Conservation (phyloP, 208 protist species). For the Leptomonas pyrrhocoris region DNA sequence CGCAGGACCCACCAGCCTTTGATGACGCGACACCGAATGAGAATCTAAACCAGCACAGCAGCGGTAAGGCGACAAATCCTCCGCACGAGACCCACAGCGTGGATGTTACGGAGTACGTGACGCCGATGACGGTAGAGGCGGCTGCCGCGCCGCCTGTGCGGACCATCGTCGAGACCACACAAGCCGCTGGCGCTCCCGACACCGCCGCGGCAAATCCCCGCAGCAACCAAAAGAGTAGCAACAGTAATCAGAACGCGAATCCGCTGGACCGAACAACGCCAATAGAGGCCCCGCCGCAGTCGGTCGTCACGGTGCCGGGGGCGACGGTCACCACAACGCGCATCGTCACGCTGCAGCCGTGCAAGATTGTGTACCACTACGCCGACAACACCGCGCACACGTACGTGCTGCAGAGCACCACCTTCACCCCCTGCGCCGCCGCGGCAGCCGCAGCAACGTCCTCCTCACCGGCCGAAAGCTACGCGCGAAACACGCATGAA, state of each 20-base stretch:
- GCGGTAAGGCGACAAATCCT: too few relatives aligned
- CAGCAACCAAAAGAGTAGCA: too few relatives aligned
- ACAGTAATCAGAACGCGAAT: background rate
- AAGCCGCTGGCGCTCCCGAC: background rate
- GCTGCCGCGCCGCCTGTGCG: conserved; percentile 1
- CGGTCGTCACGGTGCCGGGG: background rate
- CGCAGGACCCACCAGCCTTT: background rate
- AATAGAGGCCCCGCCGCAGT: background rate
- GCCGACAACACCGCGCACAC: conserved; percentile 17
- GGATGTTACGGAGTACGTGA: background rate
- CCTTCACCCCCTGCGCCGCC: background rate
- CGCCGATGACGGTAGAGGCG: background rate
- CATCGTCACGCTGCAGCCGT: conserved; percentile 19
- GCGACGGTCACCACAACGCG: conserved; percentile 18
- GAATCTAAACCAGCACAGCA: background rate
- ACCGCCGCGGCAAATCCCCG: too few relatives aligned
- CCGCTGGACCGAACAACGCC: background rate
- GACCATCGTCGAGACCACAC: background rate
- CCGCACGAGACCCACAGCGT: background rate
- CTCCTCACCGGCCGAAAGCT: background rate
- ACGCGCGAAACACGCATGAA: too few relatives aligned
- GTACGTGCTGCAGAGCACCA: conserved; percentile 9
- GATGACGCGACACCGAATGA: background rate
- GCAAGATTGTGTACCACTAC: conserved; percentile 25
- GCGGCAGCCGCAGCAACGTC: conserved; percentile 4